Evolutionary conservation across 2,329 filamentous ascomycete species (phyloP), one percentile per base, ranked within the genome.

Genomic region (Verticillium nonalfalfae): DNA sequence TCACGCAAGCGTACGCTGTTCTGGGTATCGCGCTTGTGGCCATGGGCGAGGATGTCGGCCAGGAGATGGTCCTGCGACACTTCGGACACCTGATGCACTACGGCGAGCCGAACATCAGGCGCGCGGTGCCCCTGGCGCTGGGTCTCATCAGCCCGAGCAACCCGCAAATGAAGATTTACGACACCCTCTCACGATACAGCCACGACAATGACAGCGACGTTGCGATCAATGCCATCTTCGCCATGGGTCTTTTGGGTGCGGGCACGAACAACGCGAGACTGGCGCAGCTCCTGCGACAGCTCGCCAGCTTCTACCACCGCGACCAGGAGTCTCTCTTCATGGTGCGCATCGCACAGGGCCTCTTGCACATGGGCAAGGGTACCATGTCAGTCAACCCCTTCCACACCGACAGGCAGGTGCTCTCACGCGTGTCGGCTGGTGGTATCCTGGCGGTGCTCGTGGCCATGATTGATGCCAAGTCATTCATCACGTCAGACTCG

Each of bases 61-160:
- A 99, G 74, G 95, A 99, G 73, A 99, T 99, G 95, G 93, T 98
- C 11, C 84, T 99, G 50, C 90, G 95, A 62, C 95, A 97, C 72
- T 98, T 99, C 70, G 95, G 93, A 58, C 95, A 99, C 75, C 83
- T 99, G 63, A 99, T 99, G 95, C 95, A 99, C 79, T 99, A 99
- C 71, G 95, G 96, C 66, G 94, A 97, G 75, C 85, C 93, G 72
- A 98, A 99, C 74, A 99, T 99, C 69, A 90, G 95, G 65, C 95
- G 95, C 72, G 94, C 93, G 21, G 95, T 99, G 35, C 95, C 95
- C 39, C 83, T 99, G 60, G 95, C 95, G 33, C 96, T 99, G 92
- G 96, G 93, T 70, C 84, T 99, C 60, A 89, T 99, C 72, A 97
- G 91, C 77, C 92, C 96, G 13, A 97, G 93, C 79, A 99, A 99